Evolutionary conservation across 192 early-diverging fungal species (phyloP).

Genomic region (Backusella parvicylindrica): DNA sequence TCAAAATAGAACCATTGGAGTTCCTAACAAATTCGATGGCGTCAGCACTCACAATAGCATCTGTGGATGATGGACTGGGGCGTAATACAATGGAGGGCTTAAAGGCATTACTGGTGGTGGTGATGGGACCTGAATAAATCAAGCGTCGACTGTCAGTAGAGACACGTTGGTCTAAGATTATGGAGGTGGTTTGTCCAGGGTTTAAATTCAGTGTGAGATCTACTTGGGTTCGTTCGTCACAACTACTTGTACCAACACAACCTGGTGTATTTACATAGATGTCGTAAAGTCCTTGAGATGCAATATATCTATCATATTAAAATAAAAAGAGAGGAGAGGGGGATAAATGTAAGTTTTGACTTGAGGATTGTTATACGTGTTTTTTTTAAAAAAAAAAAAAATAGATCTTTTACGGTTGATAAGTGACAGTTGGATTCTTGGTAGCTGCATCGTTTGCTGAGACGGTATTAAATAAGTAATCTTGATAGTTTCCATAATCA

Average conservation of each 20-base stretch:
- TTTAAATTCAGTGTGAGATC: background rate
- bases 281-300: background rate
- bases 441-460: slow-evolving; percentile 5
- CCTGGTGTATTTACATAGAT: slow-evolving; percentile 27
- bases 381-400: background rate
- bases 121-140: slow-evolving; percentile 24
- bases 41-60: slow-evolving; percentile 11
- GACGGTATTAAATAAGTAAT: slow-evolving; percentile 13
- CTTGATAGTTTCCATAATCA: slow-evolving; percentile 14
- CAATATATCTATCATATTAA: background rate
- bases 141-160: background rate
- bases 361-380: too few species aligned
- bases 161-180: slow-evolving; percentile 4
- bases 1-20: background rate
- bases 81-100: slow-evolving; percentile 18
- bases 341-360: background rate
- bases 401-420: slow-evolving; percentile 7
- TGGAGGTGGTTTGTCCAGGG: background rate
- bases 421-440: slow-evolving; percentile 14
- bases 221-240: slow-evolving; percentile 22
- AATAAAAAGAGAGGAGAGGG: too few species aligned
- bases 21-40: slow-evolving; percentile 26
- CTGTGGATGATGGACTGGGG: slow-evolving; percentile 2
- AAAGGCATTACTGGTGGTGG: slow-evolving; percentile 14
- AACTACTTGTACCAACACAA: slow-evolving; percentile 22